Conservation (phyloP, 805 yeast species). For the Nakazawaea siamensis region DNA sequence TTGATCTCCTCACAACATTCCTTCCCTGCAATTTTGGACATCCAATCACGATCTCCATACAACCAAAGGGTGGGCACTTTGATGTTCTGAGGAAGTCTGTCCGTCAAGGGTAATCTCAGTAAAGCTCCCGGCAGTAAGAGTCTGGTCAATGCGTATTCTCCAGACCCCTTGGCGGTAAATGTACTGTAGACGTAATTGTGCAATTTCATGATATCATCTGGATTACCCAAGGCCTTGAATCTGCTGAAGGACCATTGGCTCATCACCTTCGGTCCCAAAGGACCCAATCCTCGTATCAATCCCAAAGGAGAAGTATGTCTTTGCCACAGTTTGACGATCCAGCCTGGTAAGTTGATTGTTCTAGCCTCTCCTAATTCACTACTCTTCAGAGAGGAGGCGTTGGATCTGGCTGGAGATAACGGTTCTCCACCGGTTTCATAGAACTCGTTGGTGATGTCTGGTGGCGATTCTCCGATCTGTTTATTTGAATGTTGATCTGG, state of each 20-base stretch:
- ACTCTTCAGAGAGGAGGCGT: slow-evolving; percentile 12
- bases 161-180: slow-evolving; percentile 50
- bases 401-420: slow-evolving; percentile 7
- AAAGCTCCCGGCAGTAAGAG: slow-evolving; percentile 50
- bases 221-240: slow-evolving; percentile 23
- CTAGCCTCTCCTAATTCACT: slow-evolving; percentile 9
- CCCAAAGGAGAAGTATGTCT: slow-evolving; percentile 47
- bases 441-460: slow-evolving; percentile 14
- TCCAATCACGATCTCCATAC: slow-evolving; percentile 68
- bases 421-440: slow-evolving; percentile 14
- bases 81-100: slow-evolving; percentile 35
- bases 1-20: slow-evolving; percentile 29
- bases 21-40: slow-evolving; percentile 54
- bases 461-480: slow-evolving; percentile 1
- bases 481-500: slow-evolving; percentile 2
- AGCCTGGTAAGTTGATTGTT: slow-evolving; percentile 21
- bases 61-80: slow-evolving; percentile 45
- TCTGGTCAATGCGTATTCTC: slow-evolving; percentile 57
- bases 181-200: slow-evolving; percentile 48
- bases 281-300: slow-evolving; percentile 41
- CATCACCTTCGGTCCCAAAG: slow-evolving; percentile 41
- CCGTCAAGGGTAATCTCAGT: slow-evolving; percentile 48
- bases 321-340: slow-evolving; percentile 42
- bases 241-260: slow-evolving; percentile 49
- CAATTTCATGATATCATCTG: slow-evolving; percentile 27